A percentile compares a stretch with the other conserved stretches of the same genome.
Evolutionary conservation across 2,329 filamentous ascomycete species (phyloP).

Genomic region (Exophiala viscosa): DNA sequence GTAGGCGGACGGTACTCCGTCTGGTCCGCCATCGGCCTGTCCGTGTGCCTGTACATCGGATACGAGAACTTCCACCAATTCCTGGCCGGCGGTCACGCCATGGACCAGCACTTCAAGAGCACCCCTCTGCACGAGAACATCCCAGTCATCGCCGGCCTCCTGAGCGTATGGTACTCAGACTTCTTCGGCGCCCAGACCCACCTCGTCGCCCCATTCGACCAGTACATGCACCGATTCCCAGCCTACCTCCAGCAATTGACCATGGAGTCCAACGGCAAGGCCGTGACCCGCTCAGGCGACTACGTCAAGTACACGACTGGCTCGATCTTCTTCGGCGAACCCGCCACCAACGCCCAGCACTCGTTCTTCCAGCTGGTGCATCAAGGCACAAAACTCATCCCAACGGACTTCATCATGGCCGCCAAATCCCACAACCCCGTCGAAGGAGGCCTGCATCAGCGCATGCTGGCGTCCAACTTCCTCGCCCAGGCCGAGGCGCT

Average conservation of each 20-base stretch:
- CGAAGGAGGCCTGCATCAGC: slow-evolving; percentile 88
- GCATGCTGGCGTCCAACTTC: slow-evolving; percentile 52
- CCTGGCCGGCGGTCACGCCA: slow-evolving; percentile 87
- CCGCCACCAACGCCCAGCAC: slow-evolving; percentile 98
- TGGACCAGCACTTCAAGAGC: slow-evolving; percentile 97
- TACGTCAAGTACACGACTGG: slow-evolving; percentile 98
- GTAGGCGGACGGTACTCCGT: slow-evolving; percentile 97
- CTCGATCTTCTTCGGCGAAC: slow-evolving; percentile 93
- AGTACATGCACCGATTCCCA: slow-evolving; percentile 98
- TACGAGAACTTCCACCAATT: slow-evolving; percentile 98
- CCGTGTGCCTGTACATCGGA: slow-evolving; percentile 90
- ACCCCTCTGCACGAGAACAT: slow-evolving; percentile 93
- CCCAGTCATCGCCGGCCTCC: slow-evolving; percentile 80
- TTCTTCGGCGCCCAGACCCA: slow-evolving; percentile 98
- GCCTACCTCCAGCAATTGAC: slow-evolving; percentile 98
- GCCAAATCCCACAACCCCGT: slow-evolving; percentile 96
- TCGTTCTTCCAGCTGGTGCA: slow-evolving; percentile 99
- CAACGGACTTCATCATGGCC: slow-evolving; percentile 94
- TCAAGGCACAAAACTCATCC: slow-evolving; percentile 98
- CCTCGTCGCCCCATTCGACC: slow-evolving; percentile 95
- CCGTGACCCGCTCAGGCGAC: slow-evolving; percentile 79
- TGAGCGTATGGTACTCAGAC: slow-evolving; percentile 98
- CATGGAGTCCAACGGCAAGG: slow-evolving; percentile 99
- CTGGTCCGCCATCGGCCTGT: slow-evolving; percentile 96
- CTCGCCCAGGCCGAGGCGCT: slow-evolving; percentile 49